Evolutionary conservation across 2,329 filamentous ascomycete genomes (phyloP), one percentile per base, ranked within the genome.

Genomic region (Aureobasidium vineae): DNA sequence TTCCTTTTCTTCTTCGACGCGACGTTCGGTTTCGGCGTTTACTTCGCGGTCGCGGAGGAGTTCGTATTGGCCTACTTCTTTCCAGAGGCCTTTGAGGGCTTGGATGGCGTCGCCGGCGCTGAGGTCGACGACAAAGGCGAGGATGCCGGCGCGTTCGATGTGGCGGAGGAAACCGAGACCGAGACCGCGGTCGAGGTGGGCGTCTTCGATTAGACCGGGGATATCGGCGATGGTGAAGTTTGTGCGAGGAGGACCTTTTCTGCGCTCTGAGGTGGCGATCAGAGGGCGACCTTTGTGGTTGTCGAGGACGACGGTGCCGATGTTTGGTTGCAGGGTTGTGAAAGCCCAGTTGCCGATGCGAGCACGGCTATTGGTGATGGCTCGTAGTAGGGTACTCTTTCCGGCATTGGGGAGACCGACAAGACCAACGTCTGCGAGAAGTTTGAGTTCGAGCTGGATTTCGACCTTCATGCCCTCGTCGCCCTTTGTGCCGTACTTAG

Each of bases 211-310:
- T 68, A 99, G 81, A 1, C 95, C 95, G 1, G 95, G 95, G 66
- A 99, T 98, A 76, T 99, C 95, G 19, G 95, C 95, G 68, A 99
- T 89, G 10, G 91, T 96, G 77, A 98, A 97, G 66, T 90, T 88
- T 1, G 90, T 92, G 40, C 92, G 85, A 0, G 85, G 75, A 13
- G 47, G 60, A 1, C 61, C 50, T 23, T 43, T 61, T 57, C 31
- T 57, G 23, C 41, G 23, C 72, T 78, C 72, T 73, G 75, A 70
- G 72, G 78, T 72, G 54, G 82, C 77, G 41, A 86, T 75, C 6
- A 79, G 69, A 1, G 92, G 91, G 0, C 91, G 86, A 2, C 93
- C 92, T 67, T 87, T 88, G 79, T 95, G 86, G 75, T 93, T 86
- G 77, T 99, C 95, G 13, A 99, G 85, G 16, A 98, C 89, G 7